A percentile compares a stretch with the other conserved stretches of the same genome.
Conservation (phyloP, 1,284 basidiomycete genomes). For the Vanrija pseudolonga region DNA sequence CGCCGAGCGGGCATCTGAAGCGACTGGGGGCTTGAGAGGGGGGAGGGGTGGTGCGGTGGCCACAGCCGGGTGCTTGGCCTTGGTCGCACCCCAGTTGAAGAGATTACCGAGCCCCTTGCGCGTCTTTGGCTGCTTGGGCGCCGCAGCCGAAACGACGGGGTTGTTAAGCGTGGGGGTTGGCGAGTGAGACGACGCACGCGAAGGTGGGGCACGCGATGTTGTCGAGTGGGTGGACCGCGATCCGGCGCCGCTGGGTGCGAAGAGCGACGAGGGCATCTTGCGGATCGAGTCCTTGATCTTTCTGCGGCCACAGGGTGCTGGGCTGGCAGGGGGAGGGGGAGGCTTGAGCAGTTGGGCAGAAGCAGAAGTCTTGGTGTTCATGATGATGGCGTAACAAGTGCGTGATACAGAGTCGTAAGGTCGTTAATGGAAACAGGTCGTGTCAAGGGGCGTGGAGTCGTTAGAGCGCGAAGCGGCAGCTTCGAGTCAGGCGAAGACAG, state of each 20-base stretch:
- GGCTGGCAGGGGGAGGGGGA: constrained; percentile 2
- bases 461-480: not conserved
- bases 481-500: too few species aligned
- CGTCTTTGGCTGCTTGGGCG: constrained; percentile 14
- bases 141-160: constrained; percentile 15
- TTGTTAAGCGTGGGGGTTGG: constrained; percentile 16
- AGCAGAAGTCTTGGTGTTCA: not conserved
- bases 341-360: not conserved
- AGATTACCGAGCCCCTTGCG: constrained; percentile 33
- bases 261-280: constrained; percentile 38
- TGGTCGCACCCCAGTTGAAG: constrained; percentile 28
- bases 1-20: not conserved
- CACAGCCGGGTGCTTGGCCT: too few species aligned
- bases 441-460: not conserved
- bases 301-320: not conserved
- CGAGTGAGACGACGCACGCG: constrained; percentile 4
- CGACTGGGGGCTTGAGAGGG: not conserved
- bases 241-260: constrained; percentile 14
- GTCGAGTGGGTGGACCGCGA: not conserved
- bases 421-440: not conserved
- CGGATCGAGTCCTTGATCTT: constrained; percentile 23
- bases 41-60: not conserved
- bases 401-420: not conserved
- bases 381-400: not conserved
- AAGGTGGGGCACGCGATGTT: not conserved